phyloP scores from a whole-genome alignment of 345 rosid genomes.

The Alliaria petiolata region DNA sequence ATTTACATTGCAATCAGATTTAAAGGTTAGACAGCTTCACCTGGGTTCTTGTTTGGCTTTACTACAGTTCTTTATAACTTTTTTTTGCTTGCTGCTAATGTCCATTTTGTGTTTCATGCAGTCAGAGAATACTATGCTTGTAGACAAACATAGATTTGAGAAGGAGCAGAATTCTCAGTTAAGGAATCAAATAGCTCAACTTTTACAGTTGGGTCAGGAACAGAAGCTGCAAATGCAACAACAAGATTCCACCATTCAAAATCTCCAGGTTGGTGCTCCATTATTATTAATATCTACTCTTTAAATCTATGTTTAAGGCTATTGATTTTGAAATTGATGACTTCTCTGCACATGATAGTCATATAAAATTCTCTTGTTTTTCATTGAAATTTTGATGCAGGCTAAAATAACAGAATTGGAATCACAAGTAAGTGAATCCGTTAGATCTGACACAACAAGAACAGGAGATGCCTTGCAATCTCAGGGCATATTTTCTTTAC shows the following conservation, averaged over 20 bases:
- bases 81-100: conserved; percentile 5
- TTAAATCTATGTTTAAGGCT: neutral
- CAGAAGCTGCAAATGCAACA: conserved; percentile 74
- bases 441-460: conserved; percentile 44
- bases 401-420: conserved; percentile 64
- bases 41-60: conserved; percentile 7
- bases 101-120: conserved; percentile 38
- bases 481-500: conserved; percentile 36
- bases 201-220: conserved; percentile 73
- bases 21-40: conserved; percentile 62
- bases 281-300: conserved; percentile 1
- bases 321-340: neutral
- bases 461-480: conserved; percentile 38
- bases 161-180: conserved; percentile 93
- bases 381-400: conserved; percentile 37
- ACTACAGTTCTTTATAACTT: neutral
- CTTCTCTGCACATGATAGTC: neutral
- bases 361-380: conserved; percentile 4
- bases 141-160: conserved; percentile 76
- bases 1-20: conserved; percentile 78
- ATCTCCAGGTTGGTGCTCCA: conserved; percentile 60
- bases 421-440: conserved; percentile 56
- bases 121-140: conserved; percentile 85
- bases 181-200: conserved; percentile 73
- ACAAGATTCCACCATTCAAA: conserved; percentile 62